These are phyloP conservation scores for Backusella luteola DNA, from an alignment of 192 early-diverging fungal species.

Conservation along the genomic window DNA sequence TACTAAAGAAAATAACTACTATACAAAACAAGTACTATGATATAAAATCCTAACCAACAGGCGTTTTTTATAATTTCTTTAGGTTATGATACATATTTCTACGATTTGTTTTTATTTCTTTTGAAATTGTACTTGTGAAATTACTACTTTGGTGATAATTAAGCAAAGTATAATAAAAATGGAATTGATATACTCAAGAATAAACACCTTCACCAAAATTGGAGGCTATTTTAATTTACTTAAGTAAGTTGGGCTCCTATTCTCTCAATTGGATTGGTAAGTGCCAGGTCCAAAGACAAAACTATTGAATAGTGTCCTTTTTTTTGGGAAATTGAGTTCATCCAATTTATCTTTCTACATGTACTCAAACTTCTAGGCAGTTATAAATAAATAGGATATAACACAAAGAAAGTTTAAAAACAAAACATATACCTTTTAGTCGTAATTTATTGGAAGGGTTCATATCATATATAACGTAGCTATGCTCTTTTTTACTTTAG, in stretches of 20 bases:
- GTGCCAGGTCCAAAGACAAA: background rate
- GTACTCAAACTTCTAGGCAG: background rate
- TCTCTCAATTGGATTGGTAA: background rate
- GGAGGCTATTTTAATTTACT: background rate
- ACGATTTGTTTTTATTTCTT: background rate
- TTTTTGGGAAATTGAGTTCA: background rate
- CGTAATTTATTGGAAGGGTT: background rate
- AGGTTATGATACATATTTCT: background rate
- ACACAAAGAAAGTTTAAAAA: background rate
- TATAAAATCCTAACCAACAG: background rate
- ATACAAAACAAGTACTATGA: background rate
- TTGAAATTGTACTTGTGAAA: background rate
- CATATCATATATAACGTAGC: background rate
- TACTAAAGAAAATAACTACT: background rate
- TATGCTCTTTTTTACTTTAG: background rate
- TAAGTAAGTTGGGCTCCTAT: background rate
- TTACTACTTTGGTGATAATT: background rate
- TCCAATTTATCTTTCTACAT: background rate
- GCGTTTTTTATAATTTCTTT: background rate
- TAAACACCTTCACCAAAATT: background rate
- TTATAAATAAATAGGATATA: background rate
- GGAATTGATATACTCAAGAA: background rate
- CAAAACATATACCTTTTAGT: background rate
- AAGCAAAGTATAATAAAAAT: background rate
- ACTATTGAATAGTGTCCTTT: background rate